Evolutionary conservation across 768 basidiomycete genomes (phyloP), one percentile per base, ranked within the genome.

Genomic region (Suillus variegatus): DNA sequence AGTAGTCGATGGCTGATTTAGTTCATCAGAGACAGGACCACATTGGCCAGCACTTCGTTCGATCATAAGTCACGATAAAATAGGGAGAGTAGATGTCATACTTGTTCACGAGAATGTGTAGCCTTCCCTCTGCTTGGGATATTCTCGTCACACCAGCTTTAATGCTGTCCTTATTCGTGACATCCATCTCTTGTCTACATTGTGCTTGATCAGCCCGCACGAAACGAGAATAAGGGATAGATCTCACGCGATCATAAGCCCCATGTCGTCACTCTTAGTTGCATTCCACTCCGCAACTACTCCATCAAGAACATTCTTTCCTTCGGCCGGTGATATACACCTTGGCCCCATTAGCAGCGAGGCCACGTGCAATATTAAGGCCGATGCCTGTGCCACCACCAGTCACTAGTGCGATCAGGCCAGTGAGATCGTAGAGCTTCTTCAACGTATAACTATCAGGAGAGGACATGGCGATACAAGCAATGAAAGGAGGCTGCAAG

Each of bases 51-150:
- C 92, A 67, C 93, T 94, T 68, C 44, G 44, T 63, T 18, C 52
- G 22, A 49, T n/a, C 18, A 55, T 57, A 22, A 28, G 66, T 57
- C 44, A 35, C n/a, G 22, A 56, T 6, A 51, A 46, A 54, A 16
- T 46, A 32, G 18, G 35, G 28, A 13, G 0, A 28, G 66, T 18
- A 16, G 10, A 32, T 36, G 40, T 70, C 84, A 49, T 65, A 94
- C 92, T 94, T 94, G 80, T 94, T 94, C 43, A 94, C 86, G 5
- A 94, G 84, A 61, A 93, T 85, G 70, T 94, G 91, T 49, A 94
- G 72, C 68, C 82, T 90, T 36, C 91, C 90, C 57, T 93, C 89
- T 22, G 72, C 68, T 8, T 51, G 52, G 36, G 25, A 62, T 52
- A 77, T 60, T 60, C 32, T 69, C 46, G 84, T 80, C 66, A 88